Evolutionary conservation across 371 early-diverging fungal genomes (phyloP).

Genomic region (Syncephalastrum sp.): DNA sequence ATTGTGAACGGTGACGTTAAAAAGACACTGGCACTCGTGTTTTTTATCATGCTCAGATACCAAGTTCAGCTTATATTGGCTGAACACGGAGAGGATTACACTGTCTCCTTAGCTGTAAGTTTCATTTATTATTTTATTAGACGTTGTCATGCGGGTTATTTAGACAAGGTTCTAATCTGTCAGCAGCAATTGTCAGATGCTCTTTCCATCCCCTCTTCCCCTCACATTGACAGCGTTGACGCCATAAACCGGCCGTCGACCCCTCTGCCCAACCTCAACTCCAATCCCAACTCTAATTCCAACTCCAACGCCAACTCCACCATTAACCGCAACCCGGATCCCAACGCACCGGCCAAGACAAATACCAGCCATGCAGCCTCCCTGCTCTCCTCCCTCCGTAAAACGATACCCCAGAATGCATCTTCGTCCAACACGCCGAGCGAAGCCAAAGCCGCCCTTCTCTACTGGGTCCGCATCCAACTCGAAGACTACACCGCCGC

Average conservation of each 20-base stretch:
- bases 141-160: background rate
- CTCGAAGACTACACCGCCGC: constrained; percentile 60
- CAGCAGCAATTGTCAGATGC: too few species aligned
- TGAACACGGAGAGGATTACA: constrained; percentile 43
- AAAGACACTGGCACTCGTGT: constrained; percentile 83
- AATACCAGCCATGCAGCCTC: too few species aligned
- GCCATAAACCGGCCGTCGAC: too few species aligned
- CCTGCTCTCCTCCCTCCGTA: too few species aligned
- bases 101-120: constrained; percentile 33
- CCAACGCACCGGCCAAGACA: too few species aligned
- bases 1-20: constrained; percentile 87
- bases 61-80: constrained; percentile 57
- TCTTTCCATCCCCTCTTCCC: too few species aligned
- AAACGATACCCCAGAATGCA: too few species aligned
- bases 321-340: too few species aligned
- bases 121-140: background rate
- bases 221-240: too few species aligned
- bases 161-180: background rate
- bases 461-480: constrained; percentile 73
- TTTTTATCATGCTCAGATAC: constrained; percentile 77
- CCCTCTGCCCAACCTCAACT: too few species aligned
- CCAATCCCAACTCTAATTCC: too few species aligned
- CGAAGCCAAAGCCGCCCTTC: constrained; percentile 58
- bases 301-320: too few species aligned
- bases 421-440: constrained; percentile 5